Conservation (phyloP, 208 protist species). For the Eutreptiella sp. region DNA sequence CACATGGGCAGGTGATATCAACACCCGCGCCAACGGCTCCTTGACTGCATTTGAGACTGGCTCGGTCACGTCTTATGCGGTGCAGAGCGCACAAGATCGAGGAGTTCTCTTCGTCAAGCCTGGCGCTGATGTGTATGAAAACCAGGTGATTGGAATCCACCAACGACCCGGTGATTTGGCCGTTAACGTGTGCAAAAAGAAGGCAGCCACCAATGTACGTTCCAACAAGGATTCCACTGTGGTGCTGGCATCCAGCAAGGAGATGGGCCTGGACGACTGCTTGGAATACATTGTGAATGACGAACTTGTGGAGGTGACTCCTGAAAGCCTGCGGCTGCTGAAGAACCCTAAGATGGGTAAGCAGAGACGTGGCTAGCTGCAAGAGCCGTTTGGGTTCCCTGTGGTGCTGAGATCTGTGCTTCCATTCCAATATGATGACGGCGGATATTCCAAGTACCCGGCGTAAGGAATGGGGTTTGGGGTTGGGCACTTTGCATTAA, state of each 20-base stretch:
- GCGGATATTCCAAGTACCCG: too few relatives aligned
- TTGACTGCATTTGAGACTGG: conserved; percentile 46
- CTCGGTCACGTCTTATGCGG: conserved; percentile 41
- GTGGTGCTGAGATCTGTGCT: too few relatives aligned
- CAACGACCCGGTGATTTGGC: conserved; percentile 44
- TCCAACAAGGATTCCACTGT: too few relatives aligned
- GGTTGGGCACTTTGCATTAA: too few relatives aligned
- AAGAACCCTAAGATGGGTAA: too few relatives aligned
- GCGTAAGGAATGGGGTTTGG: too few relatives aligned
- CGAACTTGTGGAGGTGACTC: conserved; percentile 51
- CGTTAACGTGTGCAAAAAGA: conserved; percentile 47
- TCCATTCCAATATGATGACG: too few relatives aligned
- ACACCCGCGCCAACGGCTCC: conserved; percentile 45
- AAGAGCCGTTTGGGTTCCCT: too few relatives aligned
- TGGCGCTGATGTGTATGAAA: conserved; percentile 43
- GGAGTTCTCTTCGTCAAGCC: conserved; percentile 48
- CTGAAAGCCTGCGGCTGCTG: conserved; percentile 38
- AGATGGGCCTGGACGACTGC: conserved; percentile 56
- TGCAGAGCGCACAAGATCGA: conserved; percentile 42
- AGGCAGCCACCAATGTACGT: conserved; percentile 59
- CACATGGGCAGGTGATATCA: conserved; percentile 39
- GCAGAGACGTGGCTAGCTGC: too few relatives aligned
- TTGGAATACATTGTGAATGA: conserved; percentile 47
- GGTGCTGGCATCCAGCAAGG: too few relatives aligned
- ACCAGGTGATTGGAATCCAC: conserved; percentile 60